Conservation (phyloP, 352 stramenopile species). For the Thalassiosira mediterranea region DNA sequence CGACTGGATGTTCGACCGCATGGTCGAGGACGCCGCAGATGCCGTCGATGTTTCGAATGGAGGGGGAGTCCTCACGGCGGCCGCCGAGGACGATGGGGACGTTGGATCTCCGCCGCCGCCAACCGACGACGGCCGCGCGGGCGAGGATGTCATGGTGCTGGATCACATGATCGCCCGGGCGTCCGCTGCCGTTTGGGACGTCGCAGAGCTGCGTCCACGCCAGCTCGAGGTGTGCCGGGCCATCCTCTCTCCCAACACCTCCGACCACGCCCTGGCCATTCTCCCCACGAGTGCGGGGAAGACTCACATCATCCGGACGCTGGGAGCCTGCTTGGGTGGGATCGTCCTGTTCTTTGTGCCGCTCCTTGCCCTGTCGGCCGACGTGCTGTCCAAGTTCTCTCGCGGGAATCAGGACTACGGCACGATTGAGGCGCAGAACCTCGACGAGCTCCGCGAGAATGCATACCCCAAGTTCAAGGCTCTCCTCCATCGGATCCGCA, state of each 20-base stretch:
- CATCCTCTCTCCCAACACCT: neutral
- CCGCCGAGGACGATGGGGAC: neutral
- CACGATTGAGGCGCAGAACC: neutral
- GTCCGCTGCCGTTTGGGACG: neutral
- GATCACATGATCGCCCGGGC: neutral
- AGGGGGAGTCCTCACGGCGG: neutral
- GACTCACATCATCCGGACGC: neutral
- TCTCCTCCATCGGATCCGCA: neutral
- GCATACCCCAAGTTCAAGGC: neutral
- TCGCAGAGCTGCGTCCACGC: neutral
- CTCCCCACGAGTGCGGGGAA: neutral
- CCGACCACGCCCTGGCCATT: neutral
- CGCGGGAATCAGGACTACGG: neutral
- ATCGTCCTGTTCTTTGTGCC: slow-evolving; percentile 1
- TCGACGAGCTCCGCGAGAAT: neutral
- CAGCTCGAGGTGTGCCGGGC: neutral
- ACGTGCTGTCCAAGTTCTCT: slow-evolving; percentile 2
- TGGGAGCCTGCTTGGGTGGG: neutral
- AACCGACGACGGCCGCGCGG: too few species aligned
- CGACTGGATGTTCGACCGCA: neutral
- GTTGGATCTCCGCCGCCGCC: too few species aligned
- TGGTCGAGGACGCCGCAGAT: neutral
- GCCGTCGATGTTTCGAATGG: neutral
- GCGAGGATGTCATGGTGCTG: neutral
- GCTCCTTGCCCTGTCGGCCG: neutral